A percentile compares a stretch with the other conserved stretches of the same genome.
phyloP scores from a whole-genome alignment of 345 rosid genomes.

The Brassica nigra region DNA sequence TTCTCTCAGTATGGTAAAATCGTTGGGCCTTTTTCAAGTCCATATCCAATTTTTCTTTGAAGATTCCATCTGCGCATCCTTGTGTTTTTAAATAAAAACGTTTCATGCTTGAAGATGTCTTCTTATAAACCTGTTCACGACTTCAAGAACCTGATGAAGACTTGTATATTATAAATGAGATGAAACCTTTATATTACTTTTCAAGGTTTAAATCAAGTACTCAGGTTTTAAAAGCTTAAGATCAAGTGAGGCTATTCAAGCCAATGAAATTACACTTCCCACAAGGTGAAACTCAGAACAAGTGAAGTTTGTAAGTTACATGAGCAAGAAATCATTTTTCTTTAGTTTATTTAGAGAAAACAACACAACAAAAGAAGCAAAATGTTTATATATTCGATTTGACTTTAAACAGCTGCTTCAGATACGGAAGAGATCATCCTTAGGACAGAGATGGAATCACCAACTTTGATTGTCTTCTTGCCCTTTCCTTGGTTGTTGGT shows the following conservation, averaged over 20 bases:
- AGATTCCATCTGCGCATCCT: too few relatives aligned
- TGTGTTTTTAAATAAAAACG: neutral
- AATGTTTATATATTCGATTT: neutral
- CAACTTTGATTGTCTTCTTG: conserved; percentile 65
- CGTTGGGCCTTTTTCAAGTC: neutral
- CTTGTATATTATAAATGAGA: neutral
- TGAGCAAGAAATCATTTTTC: neutral
- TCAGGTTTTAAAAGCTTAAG: neutral
- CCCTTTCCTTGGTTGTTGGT: conserved; percentile 45
- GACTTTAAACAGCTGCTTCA: conserved; percentile 66
- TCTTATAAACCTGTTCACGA: neutral
- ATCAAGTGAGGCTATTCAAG: neutral
- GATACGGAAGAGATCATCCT: conserved; percentile 62
- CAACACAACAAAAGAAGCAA: neutral
- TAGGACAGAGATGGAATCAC: conserved; percentile 65
- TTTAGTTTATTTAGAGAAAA: conserved; percentile 12
- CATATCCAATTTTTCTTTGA: neutral
- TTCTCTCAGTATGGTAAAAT: neutral
- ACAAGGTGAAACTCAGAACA: neutral
- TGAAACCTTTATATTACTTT: neutral
- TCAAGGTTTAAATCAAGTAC: neutral
- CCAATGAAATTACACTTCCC: conserved; percentile 4
- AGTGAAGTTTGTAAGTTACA: neutral
- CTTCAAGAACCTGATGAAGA: neutral
- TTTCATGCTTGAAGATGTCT: neutral